Percentiles rank a stretch among this genome's conserved stretches.
Conservation (phyloP, 2,329 filamentous ascomycete species). For the Pseudogymnoascus sp. region DNA sequence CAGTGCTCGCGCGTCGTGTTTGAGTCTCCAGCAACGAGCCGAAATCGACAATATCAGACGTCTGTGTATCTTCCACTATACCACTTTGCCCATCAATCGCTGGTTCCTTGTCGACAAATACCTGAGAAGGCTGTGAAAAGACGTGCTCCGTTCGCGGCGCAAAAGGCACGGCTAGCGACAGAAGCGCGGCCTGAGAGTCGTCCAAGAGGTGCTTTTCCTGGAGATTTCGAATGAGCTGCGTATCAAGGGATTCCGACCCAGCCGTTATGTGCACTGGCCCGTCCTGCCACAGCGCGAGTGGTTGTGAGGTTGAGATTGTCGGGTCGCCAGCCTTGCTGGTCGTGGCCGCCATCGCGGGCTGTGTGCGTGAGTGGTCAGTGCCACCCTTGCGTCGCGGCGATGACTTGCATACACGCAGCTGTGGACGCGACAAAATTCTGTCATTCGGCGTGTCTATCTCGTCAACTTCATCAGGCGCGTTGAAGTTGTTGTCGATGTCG, state of each 20-base stretch:
- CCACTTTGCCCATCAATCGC: background rate
- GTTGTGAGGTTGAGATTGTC: background rate
- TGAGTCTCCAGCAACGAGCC: background rate
- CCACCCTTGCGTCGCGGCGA: slow-evolving; percentile 7
- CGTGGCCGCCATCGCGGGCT: background rate
- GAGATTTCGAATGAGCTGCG: background rate
- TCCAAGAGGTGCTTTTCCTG: background rate
- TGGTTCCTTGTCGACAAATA: background rate
- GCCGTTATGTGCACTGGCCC: background rate
- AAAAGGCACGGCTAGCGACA: background rate
- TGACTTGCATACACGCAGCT: slow-evolving; percentile 9
- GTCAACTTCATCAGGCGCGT: background rate
- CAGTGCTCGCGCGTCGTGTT: background rate
- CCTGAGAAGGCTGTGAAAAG: background rate
- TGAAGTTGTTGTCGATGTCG: background rate
- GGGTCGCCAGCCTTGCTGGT: background rate
- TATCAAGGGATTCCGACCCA: background rate
- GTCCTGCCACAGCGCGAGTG: background rate
- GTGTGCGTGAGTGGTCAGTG: slow-evolving; percentile 3
- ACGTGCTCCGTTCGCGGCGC: background rate
- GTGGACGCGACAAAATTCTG: background rate
- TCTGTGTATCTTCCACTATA: background rate
- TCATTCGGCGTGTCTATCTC: background rate
- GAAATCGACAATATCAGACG: background rate
- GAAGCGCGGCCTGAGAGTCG: background rate